These are phyloP conservation scores for Pseudopithomyces chartarum DNA, from an alignment of 2,329 filamentous ascomycete species.

Conservation along the genomic window DNA sequence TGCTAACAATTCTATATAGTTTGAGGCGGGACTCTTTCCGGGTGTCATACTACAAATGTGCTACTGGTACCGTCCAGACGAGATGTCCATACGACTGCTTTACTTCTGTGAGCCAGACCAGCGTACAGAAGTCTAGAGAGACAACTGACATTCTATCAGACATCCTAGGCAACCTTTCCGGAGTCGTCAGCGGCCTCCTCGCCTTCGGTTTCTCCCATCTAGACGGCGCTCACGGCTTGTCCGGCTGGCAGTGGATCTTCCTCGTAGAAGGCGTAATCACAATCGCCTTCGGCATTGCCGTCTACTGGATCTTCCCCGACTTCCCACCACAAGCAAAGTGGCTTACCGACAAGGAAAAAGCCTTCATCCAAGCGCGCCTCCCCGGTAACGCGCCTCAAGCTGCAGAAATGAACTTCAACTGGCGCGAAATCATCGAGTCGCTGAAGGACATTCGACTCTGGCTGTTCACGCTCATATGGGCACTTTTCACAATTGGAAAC, in stretches of 20 bases:
- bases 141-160: conserved; percentile 7
- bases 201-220: conserved; percentile 62
- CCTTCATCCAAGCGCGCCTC: conserved; percentile 54
- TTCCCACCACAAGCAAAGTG: conserved; percentile 31
- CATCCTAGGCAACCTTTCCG: conserved; percentile 59
- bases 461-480: conserved; percentile 55
- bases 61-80: conserved; percentile 63
- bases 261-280: conserved; percentile 19
- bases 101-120: conserved; percentile 19
- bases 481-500: conserved; percentile 41
- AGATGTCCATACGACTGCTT: conserved; percentile 20
- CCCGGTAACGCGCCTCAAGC: conserved; percentile 49
- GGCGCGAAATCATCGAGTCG: conserved; percentile 53
- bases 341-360: conserved; percentile 48
- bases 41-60: conserved; percentile 56
- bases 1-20: conserved; percentile 3
- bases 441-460: conserved; percentile 57
- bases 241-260: conserved; percentile 45
- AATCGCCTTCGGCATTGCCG: conserved; percentile 16
- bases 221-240: conserved; percentile 56
- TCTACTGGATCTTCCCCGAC: conserved; percentile 17
- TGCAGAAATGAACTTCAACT: conserved; percentile 51
- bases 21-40: conserved; percentile 34
- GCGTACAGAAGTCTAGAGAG: neutral
- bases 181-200: conserved; percentile 63